Evolutionary conservation across 78 protist species (phyloP).

Genomic region (Carpediemonas membranifera): DNA sequence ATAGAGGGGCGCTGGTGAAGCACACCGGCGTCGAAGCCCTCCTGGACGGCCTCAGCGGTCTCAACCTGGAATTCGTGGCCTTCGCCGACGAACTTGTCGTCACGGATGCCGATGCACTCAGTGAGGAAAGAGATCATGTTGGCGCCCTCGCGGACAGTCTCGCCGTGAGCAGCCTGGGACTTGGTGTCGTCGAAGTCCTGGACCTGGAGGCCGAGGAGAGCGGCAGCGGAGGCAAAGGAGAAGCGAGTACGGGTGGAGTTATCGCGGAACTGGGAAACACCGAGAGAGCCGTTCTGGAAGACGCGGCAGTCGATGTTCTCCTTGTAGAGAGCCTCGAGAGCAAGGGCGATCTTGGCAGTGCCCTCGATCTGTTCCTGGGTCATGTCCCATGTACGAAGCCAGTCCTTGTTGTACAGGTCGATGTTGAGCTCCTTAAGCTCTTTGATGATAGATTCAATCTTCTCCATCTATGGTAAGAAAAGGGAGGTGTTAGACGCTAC

Average conservation of each 20-base stretch:
- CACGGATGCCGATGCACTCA: constrained; percentile 35
- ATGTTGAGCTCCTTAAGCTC: not conserved
- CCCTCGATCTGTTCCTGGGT: constrained; percentile 24
- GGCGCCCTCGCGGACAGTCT: constrained; percentile 44
- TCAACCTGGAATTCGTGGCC: constrained; percentile 17
- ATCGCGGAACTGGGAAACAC: constrained; percentile 38
- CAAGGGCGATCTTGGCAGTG: not conserved
- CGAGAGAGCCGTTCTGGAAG: constrained; percentile 22
- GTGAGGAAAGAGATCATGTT: constrained; percentile 41
- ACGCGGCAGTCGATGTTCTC: constrained; percentile 14
- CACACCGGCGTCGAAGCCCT: constrained; percentile 29
- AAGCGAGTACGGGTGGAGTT: constrained; percentile 29
- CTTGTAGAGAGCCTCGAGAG: constrained; percentile 15
- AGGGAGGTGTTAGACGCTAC: no score
- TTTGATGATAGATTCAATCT: no score
- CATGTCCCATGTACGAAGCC: constrained; percentile 43
- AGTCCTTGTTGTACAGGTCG: not conserved
- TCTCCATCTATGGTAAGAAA: no score
- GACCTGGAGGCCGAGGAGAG: constrained; percentile 26
- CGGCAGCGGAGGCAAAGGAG: constrained; percentile 28
- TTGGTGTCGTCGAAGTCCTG: constrained; percentile 28
- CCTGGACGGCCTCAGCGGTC: constrained; percentile 27
- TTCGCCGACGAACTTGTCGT: constrained; percentile 31
- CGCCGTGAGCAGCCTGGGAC: constrained; percentile 47
- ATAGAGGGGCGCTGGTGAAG: constrained; percentile 22